A percentile compares a stretch with the other conserved stretches of the same genome.
These are phyloP conservation scores for Zasmidium angulare DNA, from an alignment of 2,329 filamentous ascomycete species.

Conservation along the genomic window DNA sequence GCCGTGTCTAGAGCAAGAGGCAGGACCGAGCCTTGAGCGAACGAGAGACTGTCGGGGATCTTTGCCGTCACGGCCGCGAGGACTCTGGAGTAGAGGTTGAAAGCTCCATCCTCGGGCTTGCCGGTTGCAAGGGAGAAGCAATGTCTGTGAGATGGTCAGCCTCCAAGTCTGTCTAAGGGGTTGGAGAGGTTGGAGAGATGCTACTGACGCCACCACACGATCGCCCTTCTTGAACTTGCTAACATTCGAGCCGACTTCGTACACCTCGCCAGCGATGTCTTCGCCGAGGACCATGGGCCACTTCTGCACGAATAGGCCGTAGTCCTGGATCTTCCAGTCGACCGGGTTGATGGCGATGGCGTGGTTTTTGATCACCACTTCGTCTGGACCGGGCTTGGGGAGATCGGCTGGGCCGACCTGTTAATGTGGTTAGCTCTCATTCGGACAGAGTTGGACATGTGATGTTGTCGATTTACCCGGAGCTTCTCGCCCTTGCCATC, in stretches of 20 bases:
- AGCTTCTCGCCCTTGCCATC: conserved; percentile 27
- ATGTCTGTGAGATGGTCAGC: conserved; percentile 18
- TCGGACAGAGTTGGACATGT: too few species aligned
- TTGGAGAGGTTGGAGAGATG: too few species aligned
- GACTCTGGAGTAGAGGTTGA: conserved; percentile 37
- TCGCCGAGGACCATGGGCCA: conserved; percentile 39
- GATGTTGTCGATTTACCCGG: not conserved
- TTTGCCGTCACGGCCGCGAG: conserved; percentile 35
- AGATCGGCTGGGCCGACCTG: conserved; percentile 31
- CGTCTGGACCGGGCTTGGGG: conserved; percentile 33
- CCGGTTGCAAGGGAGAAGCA: conserved; percentile 24
- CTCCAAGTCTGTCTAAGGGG: too few species aligned
- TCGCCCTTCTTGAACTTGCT: conserved; percentile 37
- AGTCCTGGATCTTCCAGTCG: conserved; percentile 40
- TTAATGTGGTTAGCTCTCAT: too few species aligned
- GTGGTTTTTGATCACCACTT: conserved; percentile 38
- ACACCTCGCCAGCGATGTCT: conserved; percentile 40
- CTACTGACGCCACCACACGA: conserved; percentile 34
- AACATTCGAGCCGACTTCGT: conserved; percentile 37
- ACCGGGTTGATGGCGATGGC: conserved; percentile 42
- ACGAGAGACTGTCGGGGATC: conserved; percentile 42
- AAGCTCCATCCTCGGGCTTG: conserved; percentile 29
- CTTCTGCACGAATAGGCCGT: conserved; percentile 32
- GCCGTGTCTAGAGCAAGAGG: conserved; percentile 48
- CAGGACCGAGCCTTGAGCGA: conserved; percentile 41